phyloP scores from a whole-genome alignment of 2,329 filamentous ascomycete species.

The Xylariomycetidae sp. region DNA sequence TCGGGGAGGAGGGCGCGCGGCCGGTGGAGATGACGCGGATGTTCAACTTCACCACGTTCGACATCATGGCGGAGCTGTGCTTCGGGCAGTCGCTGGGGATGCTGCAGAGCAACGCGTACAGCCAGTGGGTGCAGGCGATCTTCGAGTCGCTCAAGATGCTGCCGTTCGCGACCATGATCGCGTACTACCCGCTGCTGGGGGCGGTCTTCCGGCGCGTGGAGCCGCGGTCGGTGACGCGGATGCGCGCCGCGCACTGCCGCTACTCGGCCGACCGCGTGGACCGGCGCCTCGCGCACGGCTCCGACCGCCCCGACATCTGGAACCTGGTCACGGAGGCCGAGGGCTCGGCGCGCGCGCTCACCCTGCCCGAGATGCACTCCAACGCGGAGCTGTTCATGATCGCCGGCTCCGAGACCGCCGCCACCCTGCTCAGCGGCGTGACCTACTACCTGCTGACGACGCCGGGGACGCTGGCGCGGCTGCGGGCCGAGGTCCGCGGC shows the following conservation, averaged over 20 bases:
- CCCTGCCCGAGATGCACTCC: conserved; percentile 10
- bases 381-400: conserved; percentile 6
- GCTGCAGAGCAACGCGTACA: conserved; percentile 9
- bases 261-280: conserved; percentile 20
- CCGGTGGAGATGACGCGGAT: conserved; percentile 8
- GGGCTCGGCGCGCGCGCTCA: conserved; percentile 8
- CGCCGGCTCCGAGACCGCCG: conserved; percentile 2
- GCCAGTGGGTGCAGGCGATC: conserved; percentile 11
- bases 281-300: conserved; percentile 15
- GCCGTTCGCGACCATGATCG: conserved; percentile 10
- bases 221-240: conserved; percentile 12
- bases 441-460: conserved; percentile 9
- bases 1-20: background rate
- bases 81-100: conserved; percentile 15
- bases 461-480: conserved; percentile 8
- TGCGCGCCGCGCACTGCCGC: conserved; percentile 9
- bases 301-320: conserved; percentile 17
- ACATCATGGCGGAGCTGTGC: conserved; percentile 16
- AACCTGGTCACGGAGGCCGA: conserved; percentile 12
- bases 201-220: conserved; percentile 11
- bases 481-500: conserved; percentile 8
- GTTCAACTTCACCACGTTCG: conserved; percentile 16
- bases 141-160: conserved; percentile 11
- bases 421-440: conserved; percentile 9
- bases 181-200: conserved; percentile 13